phyloP scores from a whole-genome alignment of 1,139 yeast species.

The Yamadazyma membranifaciens region DNA sequence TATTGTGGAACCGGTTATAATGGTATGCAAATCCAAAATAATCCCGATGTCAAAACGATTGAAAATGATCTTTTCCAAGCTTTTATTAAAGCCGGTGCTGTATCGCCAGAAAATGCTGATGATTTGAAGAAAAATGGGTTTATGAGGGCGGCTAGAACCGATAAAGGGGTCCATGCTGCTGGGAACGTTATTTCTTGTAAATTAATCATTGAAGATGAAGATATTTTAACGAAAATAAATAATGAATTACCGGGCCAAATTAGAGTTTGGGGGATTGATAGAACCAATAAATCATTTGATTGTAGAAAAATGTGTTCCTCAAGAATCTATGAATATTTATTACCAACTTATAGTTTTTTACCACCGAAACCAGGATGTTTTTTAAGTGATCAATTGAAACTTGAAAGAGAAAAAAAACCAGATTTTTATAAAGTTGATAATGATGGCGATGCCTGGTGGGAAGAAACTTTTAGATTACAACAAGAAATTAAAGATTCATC shows the following conservation, averaged over 20 bases:
- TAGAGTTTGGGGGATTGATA: constrained; percentile 87
- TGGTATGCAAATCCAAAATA: constrained; percentile 85
- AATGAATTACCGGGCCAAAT: constrained; percentile 76
- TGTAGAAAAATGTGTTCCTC: constrained; percentile 95
- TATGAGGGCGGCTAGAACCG: constrained; percentile 97
- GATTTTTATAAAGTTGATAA: constrained; percentile 56
- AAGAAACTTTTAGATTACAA: constrained; percentile 43
- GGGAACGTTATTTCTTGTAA: constrained; percentile 91
- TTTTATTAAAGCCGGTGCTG: constrained; percentile 84
- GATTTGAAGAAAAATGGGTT: constrained; percentile 90
- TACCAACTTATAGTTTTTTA: constrained; percentile 85
- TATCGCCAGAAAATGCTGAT: constrained; percentile 82
- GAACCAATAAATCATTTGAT: constrained; percentile 89
- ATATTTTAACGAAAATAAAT: constrained; percentile 72
- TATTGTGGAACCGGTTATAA: constrained; percentile 98
- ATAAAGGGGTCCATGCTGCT: constrained; percentile 98
- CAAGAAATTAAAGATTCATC: constrained; percentile 35
- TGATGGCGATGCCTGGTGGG: constrained; percentile 80
- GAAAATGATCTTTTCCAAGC: constrained; percentile 90
- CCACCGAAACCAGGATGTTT: constrained; percentile 83
- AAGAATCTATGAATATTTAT: constrained; percentile 86
- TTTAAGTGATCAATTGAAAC: constrained; percentile 57
- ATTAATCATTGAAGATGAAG: constrained; percentile 84
- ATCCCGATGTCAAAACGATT: constrained; percentile 87
- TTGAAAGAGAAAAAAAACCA: constrained; percentile 54